Evolutionary conservation across 176 grass and related monocot genomes (phyloP).

Genomic region (Juncus inflexus): DNA sequence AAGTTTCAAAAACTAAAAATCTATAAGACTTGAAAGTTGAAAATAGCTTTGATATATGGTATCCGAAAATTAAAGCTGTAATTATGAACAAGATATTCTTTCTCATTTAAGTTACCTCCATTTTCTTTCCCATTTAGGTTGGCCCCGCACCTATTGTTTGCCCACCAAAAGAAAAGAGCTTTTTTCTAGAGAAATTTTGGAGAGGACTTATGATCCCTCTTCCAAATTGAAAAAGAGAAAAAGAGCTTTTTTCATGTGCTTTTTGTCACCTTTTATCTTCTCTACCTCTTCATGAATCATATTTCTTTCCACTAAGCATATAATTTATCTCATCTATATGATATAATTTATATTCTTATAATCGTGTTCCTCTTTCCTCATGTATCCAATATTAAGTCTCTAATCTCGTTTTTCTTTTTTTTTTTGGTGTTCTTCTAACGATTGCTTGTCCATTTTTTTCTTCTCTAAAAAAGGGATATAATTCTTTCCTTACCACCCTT

Average conservation of each 20-base stretch:
- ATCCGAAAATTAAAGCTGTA: too few relatives aligned
- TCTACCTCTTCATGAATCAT: neutral
- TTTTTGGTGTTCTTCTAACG: neutral
- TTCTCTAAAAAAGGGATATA: neutral
- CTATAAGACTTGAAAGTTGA: too few relatives aligned
- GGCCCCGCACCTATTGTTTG: too few relatives aligned
- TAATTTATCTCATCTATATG: neutral
- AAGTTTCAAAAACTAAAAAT: too few relatives aligned
- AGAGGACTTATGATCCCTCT: too few relatives aligned
- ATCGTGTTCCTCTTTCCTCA: neutral
- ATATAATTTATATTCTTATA: neutral
- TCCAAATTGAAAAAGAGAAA: slow-evolving; percentile 7
- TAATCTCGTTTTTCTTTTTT: slow-evolving; percentile 22
- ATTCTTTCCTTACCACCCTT: neutral
- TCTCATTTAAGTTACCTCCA: too few relatives aligned
- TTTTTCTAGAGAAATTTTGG: too few relatives aligned
- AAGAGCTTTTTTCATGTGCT: neutral
- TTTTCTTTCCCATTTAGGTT: too few relatives aligned
- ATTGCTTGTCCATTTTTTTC: neutral
- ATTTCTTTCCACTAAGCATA: too few relatives aligned
- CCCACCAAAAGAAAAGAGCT: too few relatives aligned
- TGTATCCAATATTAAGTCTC: neutral
- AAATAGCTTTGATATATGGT: too few relatives aligned
- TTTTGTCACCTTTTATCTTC: slow-evolving; percentile 22
- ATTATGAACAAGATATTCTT: too few relatives aligned